These are phyloP conservation scores for Boletellus ananiceps DNA, from an alignment of 768 basidiomycete species.

Conservation along the genomic window DNA sequence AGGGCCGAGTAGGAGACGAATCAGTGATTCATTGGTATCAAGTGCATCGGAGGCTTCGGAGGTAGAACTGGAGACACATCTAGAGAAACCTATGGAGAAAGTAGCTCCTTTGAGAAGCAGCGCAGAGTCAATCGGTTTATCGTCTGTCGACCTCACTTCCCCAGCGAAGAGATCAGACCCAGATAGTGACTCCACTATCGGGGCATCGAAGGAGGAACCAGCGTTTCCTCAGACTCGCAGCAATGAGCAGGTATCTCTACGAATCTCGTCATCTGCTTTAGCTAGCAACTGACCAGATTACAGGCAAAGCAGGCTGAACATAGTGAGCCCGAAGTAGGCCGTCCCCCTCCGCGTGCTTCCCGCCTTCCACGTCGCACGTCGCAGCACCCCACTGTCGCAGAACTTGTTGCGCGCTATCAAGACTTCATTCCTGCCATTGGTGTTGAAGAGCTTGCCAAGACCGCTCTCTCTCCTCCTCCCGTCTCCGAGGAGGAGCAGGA, in stretches of 20 bases:
- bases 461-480: slow-evolving; percentile 55
- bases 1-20: slow-evolving; percentile 38
- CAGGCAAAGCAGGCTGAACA: slow-evolving; percentile 25
- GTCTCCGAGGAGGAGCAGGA: slow-evolving; percentile 85
- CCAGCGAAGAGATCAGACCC: slow-evolving; percentile 48
- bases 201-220: slow-evolving; percentile 39
- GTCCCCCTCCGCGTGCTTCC: slow-evolving; percentile 39
- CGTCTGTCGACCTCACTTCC: slow-evolving; percentile 8
- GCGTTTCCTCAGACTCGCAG: slow-evolving; percentile 13
- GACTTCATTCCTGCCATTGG: slow-evolving; percentile 70
- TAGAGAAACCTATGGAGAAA: slow-evolving; percentile 23
- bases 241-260: slow-evolving; percentile 26
- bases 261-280: neutral
- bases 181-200: slow-evolving; percentile 85
- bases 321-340: slow-evolving; percentile 12
- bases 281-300: slow-evolving; percentile 7
- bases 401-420: slow-evolving; percentile 79
- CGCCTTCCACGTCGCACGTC: slow-evolving; percentile 58
- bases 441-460: slow-evolving; percentile 66
- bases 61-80: slow-evolving; percentile 41
- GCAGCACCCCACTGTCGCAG: slow-evolving; percentile 69
- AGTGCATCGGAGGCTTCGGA: slow-evolving; percentile 75
- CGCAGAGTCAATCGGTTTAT: slow-evolving; percentile 10
- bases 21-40: slow-evolving; percentile 53
- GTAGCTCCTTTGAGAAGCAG: slow-evolving; percentile 14